Base-by-base conservation (phyloP, 2,329 filamentous ascomycete genomes). In the Nothophaeocryptopus gaeumannii region DNA sequence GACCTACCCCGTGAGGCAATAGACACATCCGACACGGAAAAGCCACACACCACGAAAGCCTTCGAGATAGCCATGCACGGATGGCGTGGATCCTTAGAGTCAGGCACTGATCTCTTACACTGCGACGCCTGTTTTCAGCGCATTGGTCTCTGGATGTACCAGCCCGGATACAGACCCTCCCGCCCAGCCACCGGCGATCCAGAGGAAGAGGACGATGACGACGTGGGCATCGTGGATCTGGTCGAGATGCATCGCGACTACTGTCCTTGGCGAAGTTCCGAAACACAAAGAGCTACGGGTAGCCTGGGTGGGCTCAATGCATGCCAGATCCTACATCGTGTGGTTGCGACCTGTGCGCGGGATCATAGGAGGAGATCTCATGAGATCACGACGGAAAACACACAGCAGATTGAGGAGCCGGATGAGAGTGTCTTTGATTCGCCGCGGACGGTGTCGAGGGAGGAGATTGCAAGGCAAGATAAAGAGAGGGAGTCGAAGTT, bases 81-180 rank as follows among this genome's bases (percentile, higher is more conserved):
- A 52, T 78, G 75, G 75, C 64, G 66, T n/a, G 74, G 72, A 71
- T 77, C 65, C 71, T 83, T 62, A 69, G 84, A 65, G 47, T 72
- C 82, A 1, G 81, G 86, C 15, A 82, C 85, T 35, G 86, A 89
- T 53, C 81, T 92, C 12, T 84, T 88, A 5, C 84, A 83, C 4
- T 99, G 93, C 68, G 80, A 85, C 51, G 88, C 89, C 14, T 99
- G 93, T 67, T 87, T 95, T 63, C 84, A 93, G 51, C 83, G 91
- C 1, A 76, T 97, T 0, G 93, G 93, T 0, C 77, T 99, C 2
- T 99, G 93, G 93, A 86, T 99, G 75, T 97, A 95, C 68, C 67
- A 90, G 85, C 68, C 80, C 82, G 61, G 79, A 34, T 68, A 69
- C 51, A 55, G 50, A 14, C 50, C 55, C 5, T 38, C 57, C 20